A percentile compares a stretch with the other conserved stretches of the same genome.
phyloP scores from a whole-genome alignment of 2,329 filamentous ascomycete genomes.

The Trematosphaeria pertusa region DNA sequence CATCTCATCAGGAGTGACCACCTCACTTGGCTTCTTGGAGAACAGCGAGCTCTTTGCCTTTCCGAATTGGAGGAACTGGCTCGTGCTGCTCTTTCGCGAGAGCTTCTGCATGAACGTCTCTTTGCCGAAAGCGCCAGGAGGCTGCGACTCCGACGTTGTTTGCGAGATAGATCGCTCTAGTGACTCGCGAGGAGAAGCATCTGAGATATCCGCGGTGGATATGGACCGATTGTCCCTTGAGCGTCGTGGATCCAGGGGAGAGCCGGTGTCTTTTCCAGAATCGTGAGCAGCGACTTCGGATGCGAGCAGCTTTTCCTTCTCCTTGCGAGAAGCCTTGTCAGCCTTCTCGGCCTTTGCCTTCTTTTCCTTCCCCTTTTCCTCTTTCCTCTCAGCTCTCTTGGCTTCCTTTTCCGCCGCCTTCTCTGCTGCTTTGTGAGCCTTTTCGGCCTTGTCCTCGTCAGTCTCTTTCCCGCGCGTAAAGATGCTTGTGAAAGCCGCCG shows the following conservation, averaged over 20 bases:
- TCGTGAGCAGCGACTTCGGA: conserved; percentile 32
- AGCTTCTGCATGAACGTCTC: conserved; percentile 60
- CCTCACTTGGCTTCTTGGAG: conserved; percentile 41
- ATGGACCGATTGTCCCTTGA: conserved; percentile 55
- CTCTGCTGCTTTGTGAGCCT: conserved; percentile 38
- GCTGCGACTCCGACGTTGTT: conserved; percentile 42
- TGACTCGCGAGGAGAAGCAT: conserved; percentile 47
- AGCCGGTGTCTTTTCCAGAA: conserved; percentile 33
- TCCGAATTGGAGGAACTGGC: conserved; percentile 53
- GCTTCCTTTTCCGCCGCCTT: conserved; percentile 49
- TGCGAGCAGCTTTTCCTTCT: conserved; percentile 38
- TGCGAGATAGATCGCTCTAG: conserved; percentile 50
- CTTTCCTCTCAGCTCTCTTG: conserved; percentile 36
- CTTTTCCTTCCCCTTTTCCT: conserved; percentile 45
- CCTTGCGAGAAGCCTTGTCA: conserved; percentile 43
- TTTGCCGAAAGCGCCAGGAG: conserved; percentile 43
- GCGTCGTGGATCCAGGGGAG: conserved; percentile 43
- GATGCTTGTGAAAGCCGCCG: conserved; percentile 82
- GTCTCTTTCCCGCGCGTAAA: conserved; percentile 55
- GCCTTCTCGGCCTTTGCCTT: conserved; percentile 44
- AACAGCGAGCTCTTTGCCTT: conserved; percentile 45
- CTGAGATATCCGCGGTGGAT: conserved; percentile 46
- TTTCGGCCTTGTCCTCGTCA: conserved; percentile 43
- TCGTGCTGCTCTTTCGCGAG: conserved; percentile 54
- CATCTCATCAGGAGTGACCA: conserved; percentile 47